Conservation (phyloP, 129 eudicot genomes). For the Glebionis coronaria region DNA sequence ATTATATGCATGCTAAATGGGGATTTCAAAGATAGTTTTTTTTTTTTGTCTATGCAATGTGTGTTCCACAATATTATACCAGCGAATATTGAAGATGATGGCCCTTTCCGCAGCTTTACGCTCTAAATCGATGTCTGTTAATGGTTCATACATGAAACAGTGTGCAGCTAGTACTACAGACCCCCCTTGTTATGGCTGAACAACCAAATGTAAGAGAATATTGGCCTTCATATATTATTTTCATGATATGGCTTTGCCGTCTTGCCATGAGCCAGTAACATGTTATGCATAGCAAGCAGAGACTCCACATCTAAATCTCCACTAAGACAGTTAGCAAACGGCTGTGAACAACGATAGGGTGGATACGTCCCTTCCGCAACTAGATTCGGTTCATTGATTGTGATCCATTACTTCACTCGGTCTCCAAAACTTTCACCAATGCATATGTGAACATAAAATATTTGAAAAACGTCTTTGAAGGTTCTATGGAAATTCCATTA, state of each 20-base stretch:
- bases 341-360: conserved; percentile 70
- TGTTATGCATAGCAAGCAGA: conserved; percentile 54
- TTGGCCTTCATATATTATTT: too few species aligned
- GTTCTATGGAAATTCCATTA: conserved; percentile 26
- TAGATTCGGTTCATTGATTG: conserved; percentile 81
- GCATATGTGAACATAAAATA: too few species aligned
- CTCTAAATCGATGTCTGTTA: conserved; percentile 38
- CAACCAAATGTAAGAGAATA: background rate
- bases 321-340: conserved; percentile 61
- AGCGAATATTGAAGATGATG: conserved; percentile 45
- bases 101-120: conserved; percentile 56
- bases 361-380: conserved; percentile 47
- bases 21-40: background rate
- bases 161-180: conserved; percentile 38
- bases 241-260: conserved; percentile 58
- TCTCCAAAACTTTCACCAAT: conserved; percentile 73
- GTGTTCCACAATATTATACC: conserved; percentile 37
- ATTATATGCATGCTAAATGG: too few species aligned
- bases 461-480: conserved; percentile 38
- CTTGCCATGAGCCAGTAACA: conserved; percentile 72
- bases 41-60: background rate
- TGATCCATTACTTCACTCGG: conserved; percentile 79
- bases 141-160: conserved; percentile 46
- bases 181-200: conserved; percentile 57
- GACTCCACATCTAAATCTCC: conserved; percentile 85